Conservation (phyloP, 352 stramenopile species). For the Phytophthora ramorum region DNA sequence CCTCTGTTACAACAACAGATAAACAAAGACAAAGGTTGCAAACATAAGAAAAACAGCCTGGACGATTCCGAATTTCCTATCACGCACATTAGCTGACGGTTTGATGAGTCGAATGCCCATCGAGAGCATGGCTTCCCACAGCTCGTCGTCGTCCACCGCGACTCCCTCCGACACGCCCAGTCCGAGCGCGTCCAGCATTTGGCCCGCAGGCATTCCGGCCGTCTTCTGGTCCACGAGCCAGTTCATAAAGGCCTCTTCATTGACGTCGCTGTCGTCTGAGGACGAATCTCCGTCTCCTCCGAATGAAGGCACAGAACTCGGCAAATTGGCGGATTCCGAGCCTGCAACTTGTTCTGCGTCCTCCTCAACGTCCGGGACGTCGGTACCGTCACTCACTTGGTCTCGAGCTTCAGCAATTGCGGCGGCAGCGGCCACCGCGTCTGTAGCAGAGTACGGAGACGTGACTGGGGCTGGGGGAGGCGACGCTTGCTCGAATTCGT, state of each 20-base stretch:
- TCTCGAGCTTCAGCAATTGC: constrained; percentile 29
- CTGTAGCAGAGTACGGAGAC: constrained; percentile 13
- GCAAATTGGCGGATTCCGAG: background rate
- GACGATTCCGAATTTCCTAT: background rate
- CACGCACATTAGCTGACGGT: constrained; percentile 59
- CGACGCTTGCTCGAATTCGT: constrained; percentile 65
- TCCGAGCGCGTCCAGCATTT: constrained; percentile 84
- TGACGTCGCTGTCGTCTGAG: constrained; percentile 50
- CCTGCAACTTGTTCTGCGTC: constrained; percentile 20
- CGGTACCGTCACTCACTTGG: constrained; percentile 32
- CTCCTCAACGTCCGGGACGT: constrained; percentile 32
- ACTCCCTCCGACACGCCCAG: constrained; percentile 81
- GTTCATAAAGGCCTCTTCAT: constrained; percentile 82
- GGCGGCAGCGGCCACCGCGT: constrained; percentile 4
- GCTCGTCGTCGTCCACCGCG: constrained; percentile 79
- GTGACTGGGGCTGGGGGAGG: constrained; percentile 23
- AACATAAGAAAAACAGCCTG: background rate
- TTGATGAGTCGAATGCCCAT: constrained; percentile 87
- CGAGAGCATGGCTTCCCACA: constrained; percentile 87
- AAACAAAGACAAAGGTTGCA: background rate
- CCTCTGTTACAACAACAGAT: constrained; percentile 24
- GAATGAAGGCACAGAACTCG: constrained; percentile 28
- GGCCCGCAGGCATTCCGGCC: constrained; percentile 58
- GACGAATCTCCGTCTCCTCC: constrained; percentile 31
- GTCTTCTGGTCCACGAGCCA: constrained; percentile 84